Evolutionary conservation across 2,329 filamentous ascomycete species (phyloP), one percentile per base, ranked within the genome.

Genomic region (Pestalotiopsis sp.): DNA sequence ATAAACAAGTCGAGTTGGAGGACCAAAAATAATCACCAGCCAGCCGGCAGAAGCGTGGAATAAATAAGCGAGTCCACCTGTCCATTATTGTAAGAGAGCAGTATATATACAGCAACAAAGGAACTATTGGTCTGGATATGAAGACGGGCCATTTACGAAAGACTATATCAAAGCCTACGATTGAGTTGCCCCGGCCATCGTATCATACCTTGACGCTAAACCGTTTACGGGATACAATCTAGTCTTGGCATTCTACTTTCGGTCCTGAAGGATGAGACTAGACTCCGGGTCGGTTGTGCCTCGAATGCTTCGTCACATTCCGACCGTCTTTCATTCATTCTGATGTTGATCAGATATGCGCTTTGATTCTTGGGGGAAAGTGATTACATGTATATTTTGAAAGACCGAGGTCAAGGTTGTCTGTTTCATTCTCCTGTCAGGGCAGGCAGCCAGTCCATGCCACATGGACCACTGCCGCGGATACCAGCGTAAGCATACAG

Each of bases 181-280:
- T 7, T 9, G 20, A 7, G 14, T 1, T 52, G 6, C n/a, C 7
- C 6, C 17, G n/a, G 57, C 60, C 38, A n/a, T 20, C 20, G 6
- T 63, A 13, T 9, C 9, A n/a, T 27, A 27, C 4, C 9, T 31
- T n/a, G 25, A 23, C 59, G 59, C 59, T 61, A 61, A 61, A 61
- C 59, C 59, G 25, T 39, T 27, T 31, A 61, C 59, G 17, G 59
- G 59, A n/a, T 61, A 61, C 14, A 61, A 61, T 61, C 59, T 61
- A 23, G 25, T 61, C 59, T 61, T 61, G 59, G 59, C 59, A 61
- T 12, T 36, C 59, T 27, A 23, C 17, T 20, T 31, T 60, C 31
- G 25, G 20, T 27, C 57, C 0, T 9, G n/a, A 36, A 36, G 31
- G 31, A 36, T 36, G 2, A 36, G 31, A 36, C 31, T 9, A 11